These are phyloP conservation scores for Paspalum notatum DNA, from an alignment of 176 grass and related monocot species.

Conservation along the genomic window DNA sequence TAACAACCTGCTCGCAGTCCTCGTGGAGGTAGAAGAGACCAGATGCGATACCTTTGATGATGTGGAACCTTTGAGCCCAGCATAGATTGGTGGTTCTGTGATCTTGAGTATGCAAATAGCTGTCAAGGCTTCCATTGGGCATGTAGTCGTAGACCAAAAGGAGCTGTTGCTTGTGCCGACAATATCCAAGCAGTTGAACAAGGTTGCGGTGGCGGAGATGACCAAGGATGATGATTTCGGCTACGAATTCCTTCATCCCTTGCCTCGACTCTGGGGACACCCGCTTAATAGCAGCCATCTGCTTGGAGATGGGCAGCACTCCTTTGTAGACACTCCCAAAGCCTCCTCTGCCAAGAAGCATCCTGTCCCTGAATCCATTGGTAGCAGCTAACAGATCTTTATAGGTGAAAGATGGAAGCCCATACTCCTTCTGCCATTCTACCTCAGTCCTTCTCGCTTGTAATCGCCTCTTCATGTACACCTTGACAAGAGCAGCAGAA, in stretches of 20 bases:
- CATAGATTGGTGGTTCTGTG: neutral
- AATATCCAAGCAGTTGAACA: neutral
- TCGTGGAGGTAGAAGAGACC: conserved; percentile 1
- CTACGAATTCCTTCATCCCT: neutral
- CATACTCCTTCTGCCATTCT: neutral
- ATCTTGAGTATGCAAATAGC: neutral
- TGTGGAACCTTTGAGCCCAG: neutral
- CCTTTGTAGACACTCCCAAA: neutral
- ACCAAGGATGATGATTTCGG: neutral
- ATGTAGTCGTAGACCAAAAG: neutral
- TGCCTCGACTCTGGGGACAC: neutral
- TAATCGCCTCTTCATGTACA: neutral
- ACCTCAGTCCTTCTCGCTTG: neutral
- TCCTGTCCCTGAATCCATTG: neutral
- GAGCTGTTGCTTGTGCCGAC: neutral
- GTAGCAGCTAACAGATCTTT: neutral
- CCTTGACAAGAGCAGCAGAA: neutral
- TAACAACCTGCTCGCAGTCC: neutral
- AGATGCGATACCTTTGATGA: neutral
- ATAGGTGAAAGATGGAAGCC: neutral
- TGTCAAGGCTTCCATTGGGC: conserved; percentile 1
- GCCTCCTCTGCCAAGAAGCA: neutral
- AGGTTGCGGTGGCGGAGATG: neutral
- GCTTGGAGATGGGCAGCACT: neutral
- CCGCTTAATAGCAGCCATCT: neutral